Evolutionary conservation across 2,329 filamentous ascomycete genomes (phyloP).

Genomic region (Ascochyta fabae): DNA sequence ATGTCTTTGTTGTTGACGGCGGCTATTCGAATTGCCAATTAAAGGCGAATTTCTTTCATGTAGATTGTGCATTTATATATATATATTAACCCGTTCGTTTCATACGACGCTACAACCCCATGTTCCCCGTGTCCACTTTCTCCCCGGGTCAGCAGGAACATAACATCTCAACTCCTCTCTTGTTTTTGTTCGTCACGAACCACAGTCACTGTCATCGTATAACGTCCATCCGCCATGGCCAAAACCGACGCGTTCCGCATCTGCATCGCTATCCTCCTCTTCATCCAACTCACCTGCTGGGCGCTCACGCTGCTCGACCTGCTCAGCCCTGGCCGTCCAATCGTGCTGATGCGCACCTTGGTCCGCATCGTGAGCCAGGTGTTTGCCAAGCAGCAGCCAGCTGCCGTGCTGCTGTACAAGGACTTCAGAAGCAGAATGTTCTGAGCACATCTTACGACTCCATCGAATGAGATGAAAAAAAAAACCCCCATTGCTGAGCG

Average conservation of each 20-base stretch:
- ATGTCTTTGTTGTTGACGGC: background rate
- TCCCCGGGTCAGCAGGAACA: no score
- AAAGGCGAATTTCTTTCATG: no score
- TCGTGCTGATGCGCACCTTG: slow-evolving; percentile 28
- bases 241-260: slow-evolving; percentile 38
- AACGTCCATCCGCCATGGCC: slow-evolving; percentile 22
- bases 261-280: slow-evolving; percentile 39
- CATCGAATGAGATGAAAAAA: background rate
- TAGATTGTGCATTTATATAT: no score
- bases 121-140: slow-evolving; percentile 6
- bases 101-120: no score
- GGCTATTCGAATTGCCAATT: background rate
- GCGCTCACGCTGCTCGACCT: slow-evolving; percentile 40
- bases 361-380: slow-evolving; percentile 25
- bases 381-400: slow-evolving; percentile 25
- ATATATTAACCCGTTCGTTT: no score
- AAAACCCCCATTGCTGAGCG: background rate
- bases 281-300: slow-evolving; percentile 42
- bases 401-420: slow-evolving; percentile 25
- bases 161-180: background rate
- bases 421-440: slow-evolving; percentile 25
- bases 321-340: slow-evolving; percentile 37
- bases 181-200: background rate
- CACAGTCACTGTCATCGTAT: background rate
- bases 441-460: background rate